Conservation (phyloP, 768 basidiomycete species). For the Suillus plorans region DNA sequence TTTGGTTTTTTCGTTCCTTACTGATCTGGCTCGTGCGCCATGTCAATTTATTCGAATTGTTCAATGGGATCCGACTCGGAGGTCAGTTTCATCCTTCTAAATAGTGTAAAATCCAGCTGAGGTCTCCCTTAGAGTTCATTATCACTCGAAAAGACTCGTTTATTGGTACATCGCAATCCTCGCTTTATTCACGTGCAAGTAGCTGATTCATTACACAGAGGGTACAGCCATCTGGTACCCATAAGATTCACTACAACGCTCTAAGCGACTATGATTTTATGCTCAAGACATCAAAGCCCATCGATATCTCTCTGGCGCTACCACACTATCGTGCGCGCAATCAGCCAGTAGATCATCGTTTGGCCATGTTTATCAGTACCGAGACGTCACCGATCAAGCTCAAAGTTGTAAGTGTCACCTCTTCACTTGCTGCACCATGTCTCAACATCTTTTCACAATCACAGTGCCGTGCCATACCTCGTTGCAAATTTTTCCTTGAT, state of each 20-base stretch:
- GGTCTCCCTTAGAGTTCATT: conserved; percentile 21
- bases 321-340: conserved; percentile 78
- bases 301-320: conserved; percentile 67
- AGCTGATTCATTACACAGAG: conserved; percentile 18
- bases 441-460: background rate
- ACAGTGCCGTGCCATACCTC: conserved; percentile 59
- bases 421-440: conserved; percentile 10
- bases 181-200: background rate
- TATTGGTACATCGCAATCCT: conserved; percentile 14
- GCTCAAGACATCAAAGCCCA: conserved; percentile 47
- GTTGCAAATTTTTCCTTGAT: conserved; percentile 61
- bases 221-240: conserved; percentile 44
- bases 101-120: conserved; percentile 9
- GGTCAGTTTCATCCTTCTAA: conserved; percentile 18
- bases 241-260: conserved; percentile 64
- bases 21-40: conserved; percentile 12
- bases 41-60: conserved; percentile 21
- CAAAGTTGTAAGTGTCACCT: conserved; percentile 60
- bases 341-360: conserved; percentile 70
- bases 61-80: conserved; percentile 22
- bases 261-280: conserved; percentile 69
- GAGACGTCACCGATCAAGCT: conserved; percentile 57
- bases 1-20: background rate
- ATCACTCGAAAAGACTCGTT: conserved; percentile 17
- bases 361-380: conserved; percentile 65